phyloP scores from a whole-genome alignment of 441 rosid species.

The Gossypium davidsonii region DNA sequence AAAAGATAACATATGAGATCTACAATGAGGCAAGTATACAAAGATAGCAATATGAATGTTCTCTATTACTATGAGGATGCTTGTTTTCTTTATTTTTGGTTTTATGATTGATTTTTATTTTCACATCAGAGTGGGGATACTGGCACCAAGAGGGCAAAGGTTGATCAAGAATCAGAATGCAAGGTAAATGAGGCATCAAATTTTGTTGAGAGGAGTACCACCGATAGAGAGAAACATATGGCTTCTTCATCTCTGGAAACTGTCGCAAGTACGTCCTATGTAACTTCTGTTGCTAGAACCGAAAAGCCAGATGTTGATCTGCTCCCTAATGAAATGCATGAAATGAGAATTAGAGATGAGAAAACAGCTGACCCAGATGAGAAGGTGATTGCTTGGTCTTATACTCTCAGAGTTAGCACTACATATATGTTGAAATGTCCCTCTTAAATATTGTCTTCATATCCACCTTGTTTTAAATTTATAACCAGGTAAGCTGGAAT shows the following conservation, averaged over 20 bases:
- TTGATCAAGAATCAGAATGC: slow-evolving; percentile 52
- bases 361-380: slow-evolving; percentile 42
- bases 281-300: slow-evolving; percentile 25
- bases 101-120: slow-evolving; percentile 5
- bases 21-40: not conserved
- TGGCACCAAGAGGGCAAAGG: slow-evolving; percentile 62
- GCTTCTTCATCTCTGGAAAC: slow-evolving; percentile 46
- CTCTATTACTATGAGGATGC: not conserved
- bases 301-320: slow-evolving; percentile 44
- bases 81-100: slow-evolving; percentile 1
- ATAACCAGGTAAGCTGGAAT: not conserved
- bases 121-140: slow-evolving; percentile 65
- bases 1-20: slow-evolving; percentile 11
- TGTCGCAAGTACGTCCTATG: slow-evolving; percentile 49
- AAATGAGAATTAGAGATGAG: slow-evolving; percentile 57
- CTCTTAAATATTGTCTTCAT: not conserved
- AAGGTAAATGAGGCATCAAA: slow-evolving; percentile 26
- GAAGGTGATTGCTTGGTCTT: slow-evolving; percentile 38
- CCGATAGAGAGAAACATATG: slow-evolving; percentile 41
- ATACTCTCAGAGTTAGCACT: not conserved
- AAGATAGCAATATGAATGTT: not conserved
- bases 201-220: slow-evolving; percentile 41
- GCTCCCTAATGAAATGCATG: slow-evolving; percentile 58
- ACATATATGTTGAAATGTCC: not conserved
- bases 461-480: not conserved